Evolutionary conservation across 352 stramenopile genomes (phyloP).

Genomic region (Phytopythium mirpurense): DNA sequence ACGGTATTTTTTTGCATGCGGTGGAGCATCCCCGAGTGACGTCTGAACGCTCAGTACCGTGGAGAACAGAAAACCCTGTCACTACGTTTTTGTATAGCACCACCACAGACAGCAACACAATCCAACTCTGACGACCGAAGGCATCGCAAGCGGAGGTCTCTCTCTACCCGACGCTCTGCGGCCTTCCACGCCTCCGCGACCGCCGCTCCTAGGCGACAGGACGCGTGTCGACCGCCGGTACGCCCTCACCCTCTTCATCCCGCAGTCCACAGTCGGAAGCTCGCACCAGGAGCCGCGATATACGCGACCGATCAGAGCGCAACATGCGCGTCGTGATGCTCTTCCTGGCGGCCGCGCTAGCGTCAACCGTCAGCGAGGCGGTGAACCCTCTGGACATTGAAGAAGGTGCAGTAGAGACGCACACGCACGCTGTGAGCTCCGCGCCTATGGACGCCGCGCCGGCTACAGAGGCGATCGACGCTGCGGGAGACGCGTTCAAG

Average conservation of each 20-base stretch:
- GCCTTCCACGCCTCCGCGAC: too few species aligned
- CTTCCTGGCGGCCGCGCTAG: not conserved
- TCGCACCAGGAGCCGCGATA: too few species aligned
- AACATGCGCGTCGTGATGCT: constrained; percentile 2
- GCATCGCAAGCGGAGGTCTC: not conserved
- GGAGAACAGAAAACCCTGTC: not conserved
- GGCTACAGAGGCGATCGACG: not conserved
- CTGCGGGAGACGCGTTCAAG: not conserved
- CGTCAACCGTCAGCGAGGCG: not conserved
- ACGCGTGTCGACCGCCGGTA: not conserved
- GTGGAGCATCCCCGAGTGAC: too few species aligned
- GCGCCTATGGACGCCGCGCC: too few species aligned
- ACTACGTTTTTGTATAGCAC: not conserved
- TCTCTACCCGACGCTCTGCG: too few species aligned
- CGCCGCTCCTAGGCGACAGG: not conserved
- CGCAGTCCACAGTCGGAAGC: too few species aligned
- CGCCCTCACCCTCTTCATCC: not conserved
- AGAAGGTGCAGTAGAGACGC: not conserved
- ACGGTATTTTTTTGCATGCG: not conserved
- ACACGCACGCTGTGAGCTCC: too few species aligned
- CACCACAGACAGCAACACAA: not conserved
- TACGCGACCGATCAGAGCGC: not conserved
- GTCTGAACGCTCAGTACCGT: not conserved
- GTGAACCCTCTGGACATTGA: constrained; percentile 7
- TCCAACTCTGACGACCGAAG: too few species aligned